These are phyloP conservation scores for Aristolochia fimbriata DNA, from an alignment of 164 flowering plant genomes.

Conservation along the genomic window DNA sequence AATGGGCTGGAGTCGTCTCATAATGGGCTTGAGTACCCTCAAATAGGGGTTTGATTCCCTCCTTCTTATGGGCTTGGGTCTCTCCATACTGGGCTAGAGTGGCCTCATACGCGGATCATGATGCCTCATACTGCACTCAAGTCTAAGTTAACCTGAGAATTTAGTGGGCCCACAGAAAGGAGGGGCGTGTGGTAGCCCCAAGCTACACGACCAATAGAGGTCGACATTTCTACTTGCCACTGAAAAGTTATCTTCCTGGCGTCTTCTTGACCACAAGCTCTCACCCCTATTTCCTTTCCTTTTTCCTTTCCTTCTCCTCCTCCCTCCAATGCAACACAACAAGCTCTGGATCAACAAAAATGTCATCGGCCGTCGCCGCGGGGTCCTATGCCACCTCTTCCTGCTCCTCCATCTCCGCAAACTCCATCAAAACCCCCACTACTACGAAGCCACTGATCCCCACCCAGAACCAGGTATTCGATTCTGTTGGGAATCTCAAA, in stretches of 20 bases:
- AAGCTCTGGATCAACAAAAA: constrained; percentile 13
- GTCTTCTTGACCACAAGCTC: constrained; percentile 1
- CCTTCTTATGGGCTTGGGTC: too few relatives aligned
- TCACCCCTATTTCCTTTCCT: background rate
- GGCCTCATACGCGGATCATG: too few relatives aligned
- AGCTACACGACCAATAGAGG: too few relatives aligned
- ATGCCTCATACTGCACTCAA: too few relatives aligned
- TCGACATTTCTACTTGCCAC: background rate
- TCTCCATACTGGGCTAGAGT: too few relatives aligned
- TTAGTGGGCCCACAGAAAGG: too few relatives aligned
- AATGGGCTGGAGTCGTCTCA: too few relatives aligned
- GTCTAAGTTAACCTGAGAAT: too few relatives aligned
- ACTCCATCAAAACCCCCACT: constrained; percentile 14
- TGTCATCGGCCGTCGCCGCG: constrained; percentile 39
- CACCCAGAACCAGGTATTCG: constrained; percentile 27
- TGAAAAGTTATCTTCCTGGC: background rate
- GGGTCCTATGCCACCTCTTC: constrained; percentile 16
- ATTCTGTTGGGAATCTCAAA: background rate
- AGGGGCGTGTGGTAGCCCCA: too few relatives aligned
- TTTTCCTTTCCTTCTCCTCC: background rate
- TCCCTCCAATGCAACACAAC: background rate
- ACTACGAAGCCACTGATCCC: constrained; percentile 11
- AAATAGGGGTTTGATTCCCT: too few relatives aligned
- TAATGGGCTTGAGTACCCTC: too few relatives aligned
- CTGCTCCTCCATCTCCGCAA: constrained; percentile 30